Base-by-base conservation (phyloP, 1,139 yeast species). In the Arxiozyma bovina region DNA sequence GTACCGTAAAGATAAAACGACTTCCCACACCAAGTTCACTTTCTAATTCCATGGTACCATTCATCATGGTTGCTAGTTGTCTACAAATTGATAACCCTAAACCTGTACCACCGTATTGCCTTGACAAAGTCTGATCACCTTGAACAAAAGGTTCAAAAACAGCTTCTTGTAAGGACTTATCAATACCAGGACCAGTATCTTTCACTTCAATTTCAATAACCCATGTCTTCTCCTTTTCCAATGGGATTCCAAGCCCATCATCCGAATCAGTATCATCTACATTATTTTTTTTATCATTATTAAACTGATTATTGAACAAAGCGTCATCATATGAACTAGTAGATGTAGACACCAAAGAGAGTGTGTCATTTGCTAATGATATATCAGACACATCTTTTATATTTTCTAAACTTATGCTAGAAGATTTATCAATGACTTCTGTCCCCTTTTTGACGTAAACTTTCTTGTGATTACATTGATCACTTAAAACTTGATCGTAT, bases 121-220 rank as follows among this genome's bases (percentile, higher is more conserved):
- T 77, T 3, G 96, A 86, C 43, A 91, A 76, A 0, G 97, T 90
- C 70, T 91, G 97, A 65, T 93, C 98, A 48, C 98, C 98, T 71
- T 91, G 99, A 40, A 89, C 89, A 73, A 93, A 93, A 3, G 97
- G 97, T 66, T 93, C 97, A 71, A 93, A 93, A 1, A 93, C 93
- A 60, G 85, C 84, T 50, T 85, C 85, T 63, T 88, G 94, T 54
- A 87, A 73, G 0, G 83, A 80, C 20, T 85, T 83, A 50, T 86
- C 90, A 53, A 93, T 89, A 57, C 98, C 99, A 0, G 96, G 89
- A 5, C 99, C 99, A 0, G 94, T 86, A 69, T 93, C 99, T 42
- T 78, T 78, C 9, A 93, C 96, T 58, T 83, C 84, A 50, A 91
- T 79, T 64, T 86, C 87, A 53, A 69, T 59, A 9, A 63, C 71